phyloP scores from a whole-genome alignment of 148 eudicot species.

The Fagopyrum tataricum region DNA sequence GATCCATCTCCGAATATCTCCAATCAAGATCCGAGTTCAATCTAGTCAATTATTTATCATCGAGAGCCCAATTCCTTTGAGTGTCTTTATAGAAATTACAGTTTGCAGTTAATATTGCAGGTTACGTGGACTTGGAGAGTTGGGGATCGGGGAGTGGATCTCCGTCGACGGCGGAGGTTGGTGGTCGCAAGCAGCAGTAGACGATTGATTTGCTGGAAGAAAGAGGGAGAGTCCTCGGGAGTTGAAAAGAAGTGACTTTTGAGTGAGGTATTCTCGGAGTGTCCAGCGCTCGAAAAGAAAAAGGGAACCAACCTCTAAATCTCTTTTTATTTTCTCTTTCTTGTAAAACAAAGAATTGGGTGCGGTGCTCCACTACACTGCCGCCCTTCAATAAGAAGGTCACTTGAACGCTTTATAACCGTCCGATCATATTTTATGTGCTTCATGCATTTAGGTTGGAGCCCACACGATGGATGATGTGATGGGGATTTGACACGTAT shows the following conservation, averaged over 20 bases:
- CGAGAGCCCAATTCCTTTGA: background rate
- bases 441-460: background rate
- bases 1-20: conserved; percentile 30
- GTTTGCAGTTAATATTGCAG: background rate
- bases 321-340: background rate
- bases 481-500: conserved; percentile 8
- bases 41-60: background rate
- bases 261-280: conserved; percentile 52
- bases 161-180: background rate
- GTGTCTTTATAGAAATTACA: background rate
- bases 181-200: background rate
- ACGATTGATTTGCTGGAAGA: conserved; percentile 8
- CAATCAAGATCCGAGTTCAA: conserved; percentile 5
- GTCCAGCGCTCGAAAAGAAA: conserved; percentile 18
- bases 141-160: background rate
- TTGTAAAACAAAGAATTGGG: background rate
- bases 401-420: background rate
- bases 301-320: background rate
- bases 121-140: background rate
- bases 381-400: conserved; percentile 8
- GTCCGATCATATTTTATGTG: background rate
- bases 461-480: background rate
- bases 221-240: conserved; percentile 25
- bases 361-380: background rate
- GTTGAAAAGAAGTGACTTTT: conserved; percentile 43